Base-by-base conservation (phyloP, 495 filamentous ascomycete species). In the Penicillium samsonianum region DNA sequence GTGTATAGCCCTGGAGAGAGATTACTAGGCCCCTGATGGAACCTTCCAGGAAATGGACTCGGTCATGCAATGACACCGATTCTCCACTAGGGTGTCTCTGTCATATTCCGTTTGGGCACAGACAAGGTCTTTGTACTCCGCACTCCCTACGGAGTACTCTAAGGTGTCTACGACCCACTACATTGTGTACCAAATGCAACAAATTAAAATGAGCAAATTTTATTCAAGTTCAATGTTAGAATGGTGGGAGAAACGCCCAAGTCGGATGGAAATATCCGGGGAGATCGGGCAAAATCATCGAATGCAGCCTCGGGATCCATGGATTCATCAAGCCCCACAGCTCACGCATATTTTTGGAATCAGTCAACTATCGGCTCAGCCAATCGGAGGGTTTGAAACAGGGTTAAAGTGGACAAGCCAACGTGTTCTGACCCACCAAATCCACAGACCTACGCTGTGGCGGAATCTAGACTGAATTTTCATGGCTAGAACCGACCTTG, bases 231-330 rank as follows among this genome's bases (percentile, higher is more conserved):
- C n/a, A n/a, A n/a, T n/a, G n/a, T n/a, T n/a, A n/a, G n/a, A n/a
- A n/a, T n/a, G n/a, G n/a, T n/a, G n/a, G n/a, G n/a, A n/a, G n/a
- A n/a, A n/a, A n/a, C n/a, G n/a, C n/a, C n/a, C n/a, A n/a, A 54
- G 35, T 14, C 50, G 50, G 38, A 55, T 55, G 31, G 43, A 28
- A 55, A 55, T 47, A 55, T 55, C 53, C 53, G 53, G 53, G 50
- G 53, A 53, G 42, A 55, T 55, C 53, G 53, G 41, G 20, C 43
- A 47, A 33, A 55, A 55, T 55, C 51, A 54, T 54, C 43, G 33
- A 40, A 45, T 26, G 31, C 23, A 46, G 53, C 41, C n/a, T 54
- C 33, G 25, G 11, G 8, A 48, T 31, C 45, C 45, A 33, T 17
- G 26, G 50, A 10, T 3, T 31, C n/a, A 20, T 41, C 31, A 12